Conservation (phyloP, 176 grass and related monocot genomes). For the Lolium perenne region DNA sequence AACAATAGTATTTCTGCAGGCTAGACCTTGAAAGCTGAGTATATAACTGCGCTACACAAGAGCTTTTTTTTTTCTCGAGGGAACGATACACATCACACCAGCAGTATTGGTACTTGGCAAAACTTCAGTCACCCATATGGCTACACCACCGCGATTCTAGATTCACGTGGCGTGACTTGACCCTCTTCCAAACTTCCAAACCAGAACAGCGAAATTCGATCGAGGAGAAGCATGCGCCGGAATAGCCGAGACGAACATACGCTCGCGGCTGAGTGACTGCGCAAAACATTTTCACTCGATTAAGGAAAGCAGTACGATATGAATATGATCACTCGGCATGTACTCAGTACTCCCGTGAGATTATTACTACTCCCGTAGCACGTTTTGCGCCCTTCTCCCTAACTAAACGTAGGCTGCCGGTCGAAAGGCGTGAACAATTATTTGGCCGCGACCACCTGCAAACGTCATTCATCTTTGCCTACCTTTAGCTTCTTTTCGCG, state of each 20-base stretch:
- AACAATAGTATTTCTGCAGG: too few species aligned
- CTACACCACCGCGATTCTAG: background rate
- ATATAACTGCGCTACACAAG: too few species aligned
- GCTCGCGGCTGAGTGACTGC: too few species aligned
- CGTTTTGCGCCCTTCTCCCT: background rate
- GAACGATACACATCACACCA: too few species aligned
- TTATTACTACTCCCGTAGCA: background rate
- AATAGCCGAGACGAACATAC: too few species aligned
- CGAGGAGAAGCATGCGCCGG: too few species aligned
- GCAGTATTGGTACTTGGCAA: too few species aligned
- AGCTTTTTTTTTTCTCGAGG: too few species aligned
- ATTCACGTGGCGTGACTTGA: too few species aligned
- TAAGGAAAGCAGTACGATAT: background rate
- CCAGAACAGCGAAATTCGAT: background rate
- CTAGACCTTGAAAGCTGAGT: too few species aligned
- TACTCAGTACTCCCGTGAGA: background rate
- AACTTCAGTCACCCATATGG: background rate
- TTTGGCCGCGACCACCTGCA: slow-evolving; percentile 21
- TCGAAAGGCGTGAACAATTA: slow-evolving; percentile 24
- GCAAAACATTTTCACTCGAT: background rate
- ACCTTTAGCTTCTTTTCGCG: slow-evolving; percentile 19
- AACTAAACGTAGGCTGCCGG: background rate
- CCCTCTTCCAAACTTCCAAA: background rate
- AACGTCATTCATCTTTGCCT: slow-evolving; percentile 1
- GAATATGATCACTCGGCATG: background rate